Base-by-base conservation (phyloP, 1,284 basidiomycete species). In the Papiliotrema terrestris region DNA sequence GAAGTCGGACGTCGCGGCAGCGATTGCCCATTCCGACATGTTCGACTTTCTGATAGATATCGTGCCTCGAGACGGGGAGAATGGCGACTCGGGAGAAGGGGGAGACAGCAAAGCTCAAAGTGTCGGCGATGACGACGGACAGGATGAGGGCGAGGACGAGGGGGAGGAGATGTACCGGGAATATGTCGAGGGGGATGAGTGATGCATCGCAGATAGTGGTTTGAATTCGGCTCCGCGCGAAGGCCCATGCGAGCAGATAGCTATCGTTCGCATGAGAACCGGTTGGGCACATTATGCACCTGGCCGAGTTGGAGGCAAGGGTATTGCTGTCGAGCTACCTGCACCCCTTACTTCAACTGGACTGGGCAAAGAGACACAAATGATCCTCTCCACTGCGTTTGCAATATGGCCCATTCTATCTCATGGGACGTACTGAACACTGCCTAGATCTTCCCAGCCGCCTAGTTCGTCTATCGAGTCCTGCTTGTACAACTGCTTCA, bases 41-140 rank as follows among this genome's bases (percentile, higher is more conserved):
- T 93, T 92, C 67, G 91, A 93, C 79, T 93, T 94, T 72, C 78
- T 93, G 54, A 92, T 93, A 69, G 91, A 95, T 72, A 91, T 94
- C 55, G 86, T 94, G 0, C 91, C 91, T 0, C 80, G 91, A 20
- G 62, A 63, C 19, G 62, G 47, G 1, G 62, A 49, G 17, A 55
- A 50, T 14, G 35, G 19, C 15, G 47, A 51, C n/a, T 29, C n/a
- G 14, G 44, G 2, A 13, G 26, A 20, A 23, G 49, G 56, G 22
- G 47, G 45, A 20, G 51, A 38, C 22, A 42, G 51, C 22, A 49
- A 57, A 49, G 51, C 41, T 13, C 43, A 25, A 14, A 57, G 44
- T 42, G 48, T 17, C 19, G 39, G 19, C 20, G 51, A 32, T 3
- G 56, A 37, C 36, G 47, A 39, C 8, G 63, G 42, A 4, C 53